Evolutionary conservation across 306 rosid species (phyloP).

Genomic region (Trifolium dubium): DNA sequence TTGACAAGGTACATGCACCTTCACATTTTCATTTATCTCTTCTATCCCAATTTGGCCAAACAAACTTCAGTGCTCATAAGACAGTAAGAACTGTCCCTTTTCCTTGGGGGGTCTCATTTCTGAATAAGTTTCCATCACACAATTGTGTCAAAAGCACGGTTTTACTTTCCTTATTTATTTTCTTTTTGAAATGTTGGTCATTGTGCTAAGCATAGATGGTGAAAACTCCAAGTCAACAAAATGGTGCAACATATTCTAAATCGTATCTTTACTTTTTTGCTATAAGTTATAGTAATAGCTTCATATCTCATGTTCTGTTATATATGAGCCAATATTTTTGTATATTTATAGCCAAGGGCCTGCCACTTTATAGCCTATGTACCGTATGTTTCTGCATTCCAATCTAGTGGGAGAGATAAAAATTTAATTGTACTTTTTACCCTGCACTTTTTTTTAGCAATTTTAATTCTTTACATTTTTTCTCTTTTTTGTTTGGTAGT

Average conservation of each 20-base stretch:
- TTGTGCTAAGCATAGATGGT: slow-evolving; percentile 14
- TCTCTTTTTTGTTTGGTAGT: too few relatives aligned
- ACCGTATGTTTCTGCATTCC: background rate
- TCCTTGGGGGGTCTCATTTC: background rate
- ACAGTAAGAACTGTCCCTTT: slow-evolving; percentile 11
- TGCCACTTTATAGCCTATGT: background rate
- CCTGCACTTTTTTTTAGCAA: too few relatives aligned
- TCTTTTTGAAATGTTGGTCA: background rate
- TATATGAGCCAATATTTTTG: slow-evolving; percentile 3
- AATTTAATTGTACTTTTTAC: too few relatives aligned
- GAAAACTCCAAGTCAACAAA: slow-evolving; percentile 38
- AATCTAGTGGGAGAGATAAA: background rate
- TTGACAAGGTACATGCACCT: slow-evolving; percentile 9
- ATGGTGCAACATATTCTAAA: slow-evolving; percentile 19
- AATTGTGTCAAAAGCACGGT: background rate
- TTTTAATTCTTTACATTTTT: too few relatives aligned
- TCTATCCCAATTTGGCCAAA: slow-evolving; percentile 13
- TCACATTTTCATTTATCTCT: background rate
- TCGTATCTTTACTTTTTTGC: slow-evolving; percentile 26
- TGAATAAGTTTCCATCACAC: background rate
- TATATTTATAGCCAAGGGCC: slow-evolving; percentile 13
- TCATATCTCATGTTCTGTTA: background rate
- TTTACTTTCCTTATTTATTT: background rate
- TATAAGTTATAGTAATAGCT: slow-evolving; percentile 7
- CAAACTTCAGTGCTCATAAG: background rate